Evolutionary conservation across 495 filamentous ascomycete genomes (phyloP), one percentile per base, ranked within the genome.

Genomic region (Aspergillus olivimuriae): DNA sequence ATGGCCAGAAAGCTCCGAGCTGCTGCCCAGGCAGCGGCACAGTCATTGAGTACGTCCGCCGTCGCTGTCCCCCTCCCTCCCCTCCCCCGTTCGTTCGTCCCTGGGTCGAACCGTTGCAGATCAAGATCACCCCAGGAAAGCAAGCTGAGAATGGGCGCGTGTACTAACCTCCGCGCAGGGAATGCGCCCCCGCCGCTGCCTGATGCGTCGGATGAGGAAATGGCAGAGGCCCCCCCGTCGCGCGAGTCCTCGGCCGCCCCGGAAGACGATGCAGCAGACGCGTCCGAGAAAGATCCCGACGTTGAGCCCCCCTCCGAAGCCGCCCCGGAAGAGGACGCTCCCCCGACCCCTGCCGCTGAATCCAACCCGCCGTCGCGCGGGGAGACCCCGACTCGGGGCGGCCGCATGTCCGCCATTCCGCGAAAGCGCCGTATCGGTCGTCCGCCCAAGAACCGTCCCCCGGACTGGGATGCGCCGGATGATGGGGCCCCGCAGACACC

Each of bases 371-470:
- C 57, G 20, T 62, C 72, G 41, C 64, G 61, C 20, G 55, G 39
- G 18, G 61, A 56, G 12, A 57, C 62, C 7, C 57, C 60, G 7
- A 47, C 62, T 18, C 61, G 44, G 48, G 58, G 30, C 20, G 60
- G 65, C 22, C 63, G 62, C 23, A 55, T 50, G 15, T 66, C 81
- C 53, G 52, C 81, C 62, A 68, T 80, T 67, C 71, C 82, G 60
- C 82, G 86, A 53, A 84, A 87, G 58, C 79, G 86, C 48, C 85
- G 90, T 33, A 76, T 89, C 2, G 90, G 90, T 11, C 81, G 90
- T 21, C 89, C 89, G 1, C 87, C 90, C 16, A 90, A 89, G 74
- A 88, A 87, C 53, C 76, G 78, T 18, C 84, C 83, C 0, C 79
- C 83, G 4, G 86, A 86, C 58, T 87, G 83, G 80, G 80, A 87